Evolutionary conservation across 331 rosid genomes (phyloP), one percentile per base, ranked within the genome.

Genomic region (Acacia pycnantha): DNA sequence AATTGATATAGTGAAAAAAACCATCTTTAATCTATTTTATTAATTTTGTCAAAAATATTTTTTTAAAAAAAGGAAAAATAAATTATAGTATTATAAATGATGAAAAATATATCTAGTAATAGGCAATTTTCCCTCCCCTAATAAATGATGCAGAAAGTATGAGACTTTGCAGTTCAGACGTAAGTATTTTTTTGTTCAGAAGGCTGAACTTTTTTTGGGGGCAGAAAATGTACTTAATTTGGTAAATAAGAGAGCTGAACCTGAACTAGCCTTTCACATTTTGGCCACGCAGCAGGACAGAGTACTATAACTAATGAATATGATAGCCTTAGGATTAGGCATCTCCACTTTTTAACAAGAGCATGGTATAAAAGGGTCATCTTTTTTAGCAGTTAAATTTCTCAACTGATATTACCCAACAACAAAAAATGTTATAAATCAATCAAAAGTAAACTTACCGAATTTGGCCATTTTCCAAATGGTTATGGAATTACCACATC

Each of bases 401-500:
- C 40, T 59, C 72, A 65, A 67, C 68, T 51, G 62, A 75, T 37
- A 15, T 70, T 44, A 7, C 41, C 59, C 59, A 24, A 24, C 56
- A 18, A 1, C 11, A 59, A 46, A 71, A 46, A 71, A 71, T 2
- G 21, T 26, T 26, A 15, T 16, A 47, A 14, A 71, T 44, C 41
- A 48, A 70, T n/a, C 11, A 53, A 26, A 71, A 24, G 9, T 68
- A 13, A 79, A 73, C 88, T 71, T 70, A 93, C 99, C 94, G 21
- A 93, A 87, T 87, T 92, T 93, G 62, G 82, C 79, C 90, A 93
- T 86, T 43, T 91, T 96, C 99, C 99, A 93, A 85, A 93, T 83
- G 80, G 99, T 93, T 68, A 96, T 83, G 87, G 85, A 92, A 87
- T 87, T 91, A 74, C 99, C 98, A 83, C 98, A 90, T 86, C 96